A percentile compares a stretch with the other conserved stretches of the same genome.
Evolutionary conservation across 169 alveolate genomes (phyloP).

Genomic region (Plasmodium ovale): DNA sequence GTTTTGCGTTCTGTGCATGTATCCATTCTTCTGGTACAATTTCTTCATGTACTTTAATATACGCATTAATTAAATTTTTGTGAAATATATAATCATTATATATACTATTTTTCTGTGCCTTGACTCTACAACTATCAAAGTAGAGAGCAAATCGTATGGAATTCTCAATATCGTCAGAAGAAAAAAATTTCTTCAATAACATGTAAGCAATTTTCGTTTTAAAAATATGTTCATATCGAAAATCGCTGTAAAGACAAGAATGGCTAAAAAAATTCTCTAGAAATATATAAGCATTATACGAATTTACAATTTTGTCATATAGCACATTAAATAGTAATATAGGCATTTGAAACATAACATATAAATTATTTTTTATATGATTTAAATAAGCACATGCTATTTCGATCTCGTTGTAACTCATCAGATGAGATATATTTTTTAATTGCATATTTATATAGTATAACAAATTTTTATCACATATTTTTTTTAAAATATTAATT

Average conservation of each 20-base stretch:
- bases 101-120: slow-evolving; percentile 54
- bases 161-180: slow-evolving; percentile 34
- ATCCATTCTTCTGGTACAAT: slow-evolving; percentile 69
- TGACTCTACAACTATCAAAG: slow-evolving; percentile 30
- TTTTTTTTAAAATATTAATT: slow-evolving; percentile 48
- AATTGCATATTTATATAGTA: slow-evolving; percentile 67
- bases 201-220: slow-evolving; percentile 62
- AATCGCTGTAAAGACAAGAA: slow-evolving; percentile 32
- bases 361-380: slow-evolving; percentile 62
- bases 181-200: slow-evolving; percentile 47
- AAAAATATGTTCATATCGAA: slow-evolving; percentile 54
- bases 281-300: slow-evolving; percentile 31
- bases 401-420: slow-evolving; percentile 58
- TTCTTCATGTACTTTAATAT: slow-evolving; percentile 56
- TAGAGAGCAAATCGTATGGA: slow-evolving; percentile 44
- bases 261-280: slow-evolving; percentile 46
- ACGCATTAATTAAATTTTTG: slow-evolving; percentile 32
- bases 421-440: slow-evolving; percentile 41
- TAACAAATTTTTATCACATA: slow-evolving; percentile 54
- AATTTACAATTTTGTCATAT: slow-evolving; percentile 16
- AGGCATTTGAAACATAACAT: slow-evolving; percentile 69
- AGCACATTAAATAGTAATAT: slow-evolving; percentile 32
- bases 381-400: slow-evolving; percentile 55
- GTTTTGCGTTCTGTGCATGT: slow-evolving; percentile 4
- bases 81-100: slow-evolving; percentile 74